These are phyloP conservation scores for Calonectria multiphialidica DNA, from an alignment of 2,329 filamentous ascomycete genomes.

Conservation along the genomic window DNA sequence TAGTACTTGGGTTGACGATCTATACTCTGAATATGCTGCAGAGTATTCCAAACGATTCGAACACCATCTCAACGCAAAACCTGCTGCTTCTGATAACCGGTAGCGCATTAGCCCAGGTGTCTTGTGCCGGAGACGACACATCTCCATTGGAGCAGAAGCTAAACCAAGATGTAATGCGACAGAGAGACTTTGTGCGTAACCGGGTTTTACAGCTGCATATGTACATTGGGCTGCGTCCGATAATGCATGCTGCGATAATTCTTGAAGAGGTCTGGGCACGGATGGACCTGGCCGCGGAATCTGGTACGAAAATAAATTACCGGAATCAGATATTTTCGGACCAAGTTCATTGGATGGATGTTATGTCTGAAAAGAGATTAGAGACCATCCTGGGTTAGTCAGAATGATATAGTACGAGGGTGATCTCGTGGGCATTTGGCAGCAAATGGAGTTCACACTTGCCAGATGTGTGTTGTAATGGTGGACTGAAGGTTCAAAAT, in stretches of 20 bases:
- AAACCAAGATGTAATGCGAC: background rate
- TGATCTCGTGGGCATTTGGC: no score
- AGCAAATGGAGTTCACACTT: no score
- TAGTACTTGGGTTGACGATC: background rate
- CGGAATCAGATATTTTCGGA: background rate
- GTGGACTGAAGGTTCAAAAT: no score
- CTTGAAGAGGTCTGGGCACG: constrained; percentile 31
- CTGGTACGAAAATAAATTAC: background rate
- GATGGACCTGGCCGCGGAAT: constrained; percentile 10
- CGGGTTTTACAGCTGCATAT: constrained; percentile 3
- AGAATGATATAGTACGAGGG: background rate
- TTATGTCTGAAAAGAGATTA: constrained; percentile 26
- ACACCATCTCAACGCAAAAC: constrained; percentile 24
- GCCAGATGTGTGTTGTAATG: no score
- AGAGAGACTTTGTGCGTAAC: constrained; percentile 21
- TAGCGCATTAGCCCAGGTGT: background rate
- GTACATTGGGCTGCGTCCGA: constrained; percentile 17
- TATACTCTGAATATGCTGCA: constrained; percentile 10
- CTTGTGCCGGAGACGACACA: background rate
- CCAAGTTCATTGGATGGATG: constrained; percentile 27
- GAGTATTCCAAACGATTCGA: constrained; percentile 14
- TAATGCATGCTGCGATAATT: constrained; percentile 10
- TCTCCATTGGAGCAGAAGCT: background rate
- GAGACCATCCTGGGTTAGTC: constrained; percentile 31
- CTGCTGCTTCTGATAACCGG: constrained; percentile 25